phyloP scores from a whole-genome alignment of 75 land plant species.

The Selaginella moellendorffii region DNA sequence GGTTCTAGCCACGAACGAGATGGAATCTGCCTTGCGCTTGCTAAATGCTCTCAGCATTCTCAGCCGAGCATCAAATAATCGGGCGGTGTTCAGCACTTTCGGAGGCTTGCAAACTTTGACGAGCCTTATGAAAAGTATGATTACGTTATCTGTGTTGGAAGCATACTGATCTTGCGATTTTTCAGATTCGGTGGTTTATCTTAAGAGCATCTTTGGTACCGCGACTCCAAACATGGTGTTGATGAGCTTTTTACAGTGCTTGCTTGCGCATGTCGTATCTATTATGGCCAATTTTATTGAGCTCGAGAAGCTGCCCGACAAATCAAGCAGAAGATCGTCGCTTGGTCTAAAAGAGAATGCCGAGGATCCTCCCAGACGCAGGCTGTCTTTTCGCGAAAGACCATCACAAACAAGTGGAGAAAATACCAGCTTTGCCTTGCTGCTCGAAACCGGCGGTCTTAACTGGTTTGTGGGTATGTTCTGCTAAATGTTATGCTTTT shows the following conservation, averaged over 20 bases:
- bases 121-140: conserved; percentile 32
- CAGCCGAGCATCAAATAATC: conserved; percentile 67
- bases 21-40: conserved; percentile 32
- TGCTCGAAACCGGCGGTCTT: conserved; percentile 94
- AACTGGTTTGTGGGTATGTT: conserved; percentile 96
- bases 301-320: conserved; percentile 6
- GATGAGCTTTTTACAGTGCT: conserved; percentile 32
- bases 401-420: no score
- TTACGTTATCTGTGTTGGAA: neutral
- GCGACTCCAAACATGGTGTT: conserved; percentile 40
- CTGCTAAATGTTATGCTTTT: neutral
- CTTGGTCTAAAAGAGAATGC: no score
- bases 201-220: conserved; percentile 45
- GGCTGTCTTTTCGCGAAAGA: no score
- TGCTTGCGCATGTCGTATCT: conserved; percentile 56
- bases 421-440: conserved; percentile 15
- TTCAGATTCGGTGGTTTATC: conserved; percentile 74
- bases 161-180: conserved; percentile 1
- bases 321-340: no score
- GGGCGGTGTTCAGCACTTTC: conserved; percentile 51
- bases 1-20: conserved; percentile 15
- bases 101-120: conserved; percentile 79
- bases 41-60: conserved; percentile 50
- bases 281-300: conserved; percentile 62
- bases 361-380: no score